Evolutionary conservation across 176 grass and related monocot species (phyloP).

Genomic region (Oryza glumipatula): DNA sequence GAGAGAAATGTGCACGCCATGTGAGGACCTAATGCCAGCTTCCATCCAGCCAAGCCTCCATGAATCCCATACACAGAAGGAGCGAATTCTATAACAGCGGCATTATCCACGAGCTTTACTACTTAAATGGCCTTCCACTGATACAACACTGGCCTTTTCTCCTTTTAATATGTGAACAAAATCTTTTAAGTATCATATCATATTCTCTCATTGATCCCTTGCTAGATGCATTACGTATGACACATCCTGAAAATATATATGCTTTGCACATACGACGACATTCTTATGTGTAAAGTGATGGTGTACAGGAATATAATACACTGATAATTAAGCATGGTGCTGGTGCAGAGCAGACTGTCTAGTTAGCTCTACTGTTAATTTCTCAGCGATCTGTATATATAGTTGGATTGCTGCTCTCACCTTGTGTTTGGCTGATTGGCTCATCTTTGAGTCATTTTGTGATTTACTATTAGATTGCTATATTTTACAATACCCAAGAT

Average conservation of each 20-base stretch:
- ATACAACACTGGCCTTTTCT: constrained; percentile 2
- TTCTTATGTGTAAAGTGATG: constrained; percentile 23
- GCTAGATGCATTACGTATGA: neutral
- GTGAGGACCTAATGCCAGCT: constrained; percentile 4
- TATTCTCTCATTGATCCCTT: neutral
- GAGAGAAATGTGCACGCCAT: neutral
- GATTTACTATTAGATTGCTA: neutral
- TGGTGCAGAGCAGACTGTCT: neutral
- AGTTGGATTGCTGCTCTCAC: neutral
- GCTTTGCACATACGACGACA: neutral
- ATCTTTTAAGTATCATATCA: constrained; percentile 12
- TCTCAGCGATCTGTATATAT: neutral
- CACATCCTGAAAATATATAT: neutral
- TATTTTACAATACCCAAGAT: too few relatives aligned
- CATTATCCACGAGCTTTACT: constrained; percentile 4
- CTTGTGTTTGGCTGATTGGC: neutral
- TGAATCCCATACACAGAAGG: neutral
- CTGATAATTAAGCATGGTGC: neutral
- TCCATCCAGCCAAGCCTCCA: neutral
- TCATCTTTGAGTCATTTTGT: neutral
- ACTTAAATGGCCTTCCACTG: neutral
- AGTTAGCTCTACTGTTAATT: neutral
- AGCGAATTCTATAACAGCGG: neutral
- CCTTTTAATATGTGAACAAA: neutral
- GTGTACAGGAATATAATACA: neutral